Conservation (phyloP, 2,329 filamentous ascomycete species). For the Scytalidium sp. region DNA sequence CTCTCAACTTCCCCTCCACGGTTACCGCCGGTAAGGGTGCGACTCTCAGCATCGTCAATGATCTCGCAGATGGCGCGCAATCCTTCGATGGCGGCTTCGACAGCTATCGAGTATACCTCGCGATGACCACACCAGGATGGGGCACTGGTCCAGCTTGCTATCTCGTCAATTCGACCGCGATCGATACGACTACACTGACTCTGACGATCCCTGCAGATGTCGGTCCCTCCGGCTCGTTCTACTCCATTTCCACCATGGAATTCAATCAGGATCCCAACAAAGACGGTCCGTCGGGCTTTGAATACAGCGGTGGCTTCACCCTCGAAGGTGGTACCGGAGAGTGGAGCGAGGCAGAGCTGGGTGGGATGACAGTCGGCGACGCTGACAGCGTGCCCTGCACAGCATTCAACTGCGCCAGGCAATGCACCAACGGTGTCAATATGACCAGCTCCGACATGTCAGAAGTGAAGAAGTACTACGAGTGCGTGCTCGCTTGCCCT, state of each 20-base stretch:
- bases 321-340: slow-evolving; percentile 9
- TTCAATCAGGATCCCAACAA: slow-evolving; percentile 3
- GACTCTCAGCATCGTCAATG: slow-evolving; percentile 31
- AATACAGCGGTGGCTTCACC: slow-evolving; percentile 11
- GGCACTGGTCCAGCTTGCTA: slow-evolving; percentile 30
- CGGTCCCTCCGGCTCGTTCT: slow-evolving; percentile 26
- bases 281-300: slow-evolving; percentile 9
- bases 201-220: slow-evolving; percentile 29
- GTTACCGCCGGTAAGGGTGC: slow-evolving; percentile 11
- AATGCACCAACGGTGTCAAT: slow-evolving; percentile 4
- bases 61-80: slow-evolving; percentile 14
- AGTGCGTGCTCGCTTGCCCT: not conserved
- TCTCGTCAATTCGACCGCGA: slow-evolving; percentile 28
- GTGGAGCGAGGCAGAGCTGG: slow-evolving; percentile 11
- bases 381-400: slow-evolving; percentile 7
- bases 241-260: slow-evolving; percentile 23
- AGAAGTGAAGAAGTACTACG: not conserved
- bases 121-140: slow-evolving; percentile 26
- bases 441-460: not conserved
- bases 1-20: slow-evolving; percentile 8
- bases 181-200: slow-evolving; percentile 22
- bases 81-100: slow-evolving; percentile 20
- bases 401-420: slow-evolving; percentile 10
- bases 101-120: slow-evolving; percentile 30
- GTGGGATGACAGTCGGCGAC: slow-evolving; percentile 4